phyloP scores from a whole-genome alignment of 805 yeast species.

The Yamadazyma philogaea region DNA sequence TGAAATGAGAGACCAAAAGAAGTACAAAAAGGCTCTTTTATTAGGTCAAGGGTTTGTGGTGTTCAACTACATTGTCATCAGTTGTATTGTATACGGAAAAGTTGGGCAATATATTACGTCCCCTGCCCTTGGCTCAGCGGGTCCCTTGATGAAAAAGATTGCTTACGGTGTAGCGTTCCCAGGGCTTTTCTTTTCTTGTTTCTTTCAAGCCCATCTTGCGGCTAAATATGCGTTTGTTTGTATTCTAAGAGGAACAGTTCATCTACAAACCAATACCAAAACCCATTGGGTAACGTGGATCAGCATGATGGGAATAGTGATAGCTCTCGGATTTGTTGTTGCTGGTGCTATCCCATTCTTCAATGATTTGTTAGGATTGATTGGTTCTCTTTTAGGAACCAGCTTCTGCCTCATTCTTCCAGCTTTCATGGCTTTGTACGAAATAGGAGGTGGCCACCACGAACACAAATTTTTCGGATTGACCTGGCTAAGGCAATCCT shows the following conservation, averaged over 20 bases:
- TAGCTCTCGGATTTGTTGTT: constrained; percentile 11
- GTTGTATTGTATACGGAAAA: constrained; percentile 13
- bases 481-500: constrained; percentile 1
- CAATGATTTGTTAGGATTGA: constrained; percentile 11
- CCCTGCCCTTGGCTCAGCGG: constrained; percentile 16
- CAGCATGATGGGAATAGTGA: constrained; percentile 9
- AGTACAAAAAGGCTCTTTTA: constrained; percentile 10
- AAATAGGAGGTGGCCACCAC: constrained; percentile 6
- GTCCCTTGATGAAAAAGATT: constrained; percentile 11
- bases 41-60: constrained; percentile 14
- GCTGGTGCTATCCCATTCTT: constrained; percentile 15
- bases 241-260: constrained; percentile 10
- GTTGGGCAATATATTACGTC: constrained; percentile 14
- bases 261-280: constrained; percentile 12
- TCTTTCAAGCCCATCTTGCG: constrained; percentile 14
- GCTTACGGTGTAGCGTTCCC: constrained; percentile 13
- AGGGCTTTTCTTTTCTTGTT: constrained; percentile 13
- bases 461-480: not conserved
- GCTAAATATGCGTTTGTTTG: constrained; percentile 14
- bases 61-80: constrained; percentile 11
- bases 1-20: constrained; percentile 12
- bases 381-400: constrained; percentile 14
- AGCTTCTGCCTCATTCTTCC: constrained; percentile 11
- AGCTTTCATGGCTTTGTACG: constrained; percentile 11
- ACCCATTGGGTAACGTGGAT: constrained; percentile 13